Percentiles rank a stretch among this genome's conserved stretches.
Evolutionary conservation across 495 filamentous ascomycete genomes (phyloP).

Genomic region (Clohesyomyces aquaticus): DNA sequence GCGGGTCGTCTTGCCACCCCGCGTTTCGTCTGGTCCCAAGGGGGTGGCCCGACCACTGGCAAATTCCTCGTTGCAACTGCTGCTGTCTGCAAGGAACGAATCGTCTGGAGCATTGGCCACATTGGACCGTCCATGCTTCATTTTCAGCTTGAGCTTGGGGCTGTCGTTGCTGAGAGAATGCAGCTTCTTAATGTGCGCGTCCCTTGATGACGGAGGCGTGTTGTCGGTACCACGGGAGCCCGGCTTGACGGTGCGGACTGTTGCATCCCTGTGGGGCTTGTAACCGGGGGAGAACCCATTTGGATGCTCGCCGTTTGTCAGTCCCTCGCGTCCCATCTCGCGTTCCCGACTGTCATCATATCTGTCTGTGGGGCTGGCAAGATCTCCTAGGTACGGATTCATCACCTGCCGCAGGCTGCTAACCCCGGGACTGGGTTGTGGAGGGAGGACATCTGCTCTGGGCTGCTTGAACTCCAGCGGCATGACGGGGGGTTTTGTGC

Average conservation of each 20-base stretch:
- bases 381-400: constrained; percentile 72
- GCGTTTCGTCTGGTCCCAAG: constrained; percentile 22
- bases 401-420: constrained; percentile 88
- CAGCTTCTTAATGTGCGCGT: constrained; percentile 24
- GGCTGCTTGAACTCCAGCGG: constrained; percentile 42
- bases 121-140: constrained; percentile 33
- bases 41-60: constrained; percentile 27
- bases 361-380: constrained; percentile 36
- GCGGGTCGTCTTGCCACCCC: constrained; percentile 20
- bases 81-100: constrained; percentile 57
- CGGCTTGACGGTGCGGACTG: constrained; percentile 56
- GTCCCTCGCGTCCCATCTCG: constrained; percentile 37
- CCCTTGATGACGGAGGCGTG: constrained; percentile 32
- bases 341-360: constrained; percentile 38
- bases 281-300: constrained; percentile 68
- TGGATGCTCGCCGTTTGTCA: constrained; percentile 37
- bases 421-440: constrained; percentile 68
- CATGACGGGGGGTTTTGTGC: constrained; percentile 55
- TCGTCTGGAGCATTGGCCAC: constrained; percentile 46
- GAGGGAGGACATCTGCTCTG: constrained; percentile 40
- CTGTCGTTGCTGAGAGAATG: constrained; percentile 29
- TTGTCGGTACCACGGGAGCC: constrained; percentile 32
- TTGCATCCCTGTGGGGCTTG: constrained; percentile 62
- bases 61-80: constrained; percentile 56
- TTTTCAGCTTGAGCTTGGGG: constrained; percentile 38